phyloP scores from a whole-genome alignment of 257 asterid species.

The Solanum chilense region DNA sequence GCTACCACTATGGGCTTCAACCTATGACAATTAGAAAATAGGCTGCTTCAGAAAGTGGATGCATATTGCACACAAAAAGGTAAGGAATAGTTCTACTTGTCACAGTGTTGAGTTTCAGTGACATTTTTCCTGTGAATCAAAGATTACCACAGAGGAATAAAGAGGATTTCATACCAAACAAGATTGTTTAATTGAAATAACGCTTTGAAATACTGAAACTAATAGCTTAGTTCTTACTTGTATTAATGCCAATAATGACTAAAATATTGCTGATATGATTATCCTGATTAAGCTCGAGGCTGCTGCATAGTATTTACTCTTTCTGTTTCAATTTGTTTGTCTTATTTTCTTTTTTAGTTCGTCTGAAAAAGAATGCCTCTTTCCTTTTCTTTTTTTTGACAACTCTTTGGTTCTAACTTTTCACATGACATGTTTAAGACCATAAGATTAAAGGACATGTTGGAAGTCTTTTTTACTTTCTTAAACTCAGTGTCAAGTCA shows the following conservation, averaged over 20 bases:
- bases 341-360: background rate
- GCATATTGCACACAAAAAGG: background rate
- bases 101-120: background rate
- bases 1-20: background rate
- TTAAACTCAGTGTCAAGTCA: background rate
- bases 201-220: background rate
- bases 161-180: background rate
- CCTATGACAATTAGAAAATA: background rate
- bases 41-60: background rate
- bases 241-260: background rate
- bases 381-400: background rate
- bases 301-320: background rate
- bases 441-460: background rate
- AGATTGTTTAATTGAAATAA: background rate
- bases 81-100: background rate
- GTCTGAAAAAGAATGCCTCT: background rate
- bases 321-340: background rate
- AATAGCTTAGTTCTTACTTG: background rate
- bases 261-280: background rate
- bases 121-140: background rate
- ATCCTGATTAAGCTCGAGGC: background rate
- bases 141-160: background rate
- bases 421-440: background rate
- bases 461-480: background rate
- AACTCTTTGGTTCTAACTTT: background rate